Percentiles rank a stretch among this genome's conserved stretches.
Evolutionary conservation across 495 filamentous ascomycete genomes (phyloP).

Genomic region (Parmelia sp.): DNA sequence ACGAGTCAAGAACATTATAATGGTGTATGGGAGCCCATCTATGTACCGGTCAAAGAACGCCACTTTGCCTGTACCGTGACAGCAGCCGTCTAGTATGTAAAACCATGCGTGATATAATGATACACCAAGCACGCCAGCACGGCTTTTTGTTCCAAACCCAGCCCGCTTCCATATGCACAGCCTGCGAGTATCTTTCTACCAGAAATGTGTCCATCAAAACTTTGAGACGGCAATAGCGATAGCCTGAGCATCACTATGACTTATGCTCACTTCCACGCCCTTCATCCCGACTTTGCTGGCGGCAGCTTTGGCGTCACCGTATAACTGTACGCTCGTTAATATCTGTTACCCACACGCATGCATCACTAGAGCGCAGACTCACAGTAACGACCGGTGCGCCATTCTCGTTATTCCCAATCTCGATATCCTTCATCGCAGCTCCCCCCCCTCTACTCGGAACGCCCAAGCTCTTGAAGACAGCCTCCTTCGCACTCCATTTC

Average conservation of each 20-base stretch:
- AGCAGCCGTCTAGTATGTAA: background rate
- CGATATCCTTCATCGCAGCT: conserved; percentile 87
- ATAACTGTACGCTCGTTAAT: conserved; percentile 57
- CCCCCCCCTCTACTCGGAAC: conserved; percentile 83
- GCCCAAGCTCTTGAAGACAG: conserved; percentile 95
- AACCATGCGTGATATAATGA: background rate
- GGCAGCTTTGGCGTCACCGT: conserved; percentile 72
- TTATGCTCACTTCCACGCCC: conserved; percentile 83
- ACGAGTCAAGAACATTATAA: background rate
- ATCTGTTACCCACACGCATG: conserved; percentile 7
- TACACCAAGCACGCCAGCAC: background rate
- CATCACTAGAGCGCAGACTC: conserved; percentile 39
- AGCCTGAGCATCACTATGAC: conserved; percentile 85
- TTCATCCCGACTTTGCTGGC: conserved; percentile 82
- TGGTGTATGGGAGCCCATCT: background rate
- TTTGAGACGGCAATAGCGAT: conserved; percentile 86
- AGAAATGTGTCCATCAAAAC: conserved; percentile 38
- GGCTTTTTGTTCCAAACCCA: background rate
- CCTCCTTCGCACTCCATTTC: conserved; percentile 95
- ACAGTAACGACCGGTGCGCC: conserved; percentile 81
- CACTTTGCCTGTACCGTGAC: background rate
- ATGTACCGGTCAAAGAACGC: background rate
- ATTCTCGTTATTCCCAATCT: conserved; percentile 72
- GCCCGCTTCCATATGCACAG: background rate
- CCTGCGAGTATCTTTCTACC: background rate